Evolutionary conservation across 257 asterid genomes (phyloP), one percentile per base, ranked within the genome.

Genomic region (Gentiana dahurica): DNA sequence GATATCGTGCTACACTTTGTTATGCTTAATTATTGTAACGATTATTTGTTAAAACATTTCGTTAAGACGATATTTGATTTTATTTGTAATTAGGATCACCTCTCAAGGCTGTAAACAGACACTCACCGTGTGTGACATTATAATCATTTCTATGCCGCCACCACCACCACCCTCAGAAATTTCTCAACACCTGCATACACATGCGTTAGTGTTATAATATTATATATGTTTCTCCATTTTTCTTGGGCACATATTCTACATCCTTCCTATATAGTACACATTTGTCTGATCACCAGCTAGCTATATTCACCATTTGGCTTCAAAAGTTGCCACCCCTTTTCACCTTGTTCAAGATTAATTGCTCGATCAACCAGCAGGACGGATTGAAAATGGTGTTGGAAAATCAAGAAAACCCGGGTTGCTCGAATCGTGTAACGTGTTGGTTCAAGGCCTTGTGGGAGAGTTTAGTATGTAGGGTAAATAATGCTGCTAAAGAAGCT

Each of bases 321-420:
- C 37, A 49, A 3, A 38, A 48, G 1, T 3, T 6, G 34, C 8
- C 0, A 34, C 12, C 9, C 8, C 3, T 5, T 36, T 35, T 36
- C 8, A n/a, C 8, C 15, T 0, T 51, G 41, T 61, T 8, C 46
- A 43, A 43, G 45, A 10, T 32, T 33, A 36, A 24, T 24, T 24
- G 24, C 24, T 24, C 24, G 24, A 24, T 24, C 24, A 24, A 24
- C 24, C 24, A 24, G 24, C 24, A 24, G 24, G 24, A 24, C 24
- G 24, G n/a, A n/a, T 69, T 71, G 82, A 82, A 62, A 62, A 75
- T 68, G 57, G 64, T 54, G 7, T 48, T 62, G 1, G 49, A 48
- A 4, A 67, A 61, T 6, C 70, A 65, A 62, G 71, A 61, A 53
- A 72, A 65, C 6, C 34, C 12, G 10, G 38, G 62, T 13, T 3